phyloP scores from a whole-genome alignment of 257 asterid genomes.

The Cinchona pubescens region DNA sequence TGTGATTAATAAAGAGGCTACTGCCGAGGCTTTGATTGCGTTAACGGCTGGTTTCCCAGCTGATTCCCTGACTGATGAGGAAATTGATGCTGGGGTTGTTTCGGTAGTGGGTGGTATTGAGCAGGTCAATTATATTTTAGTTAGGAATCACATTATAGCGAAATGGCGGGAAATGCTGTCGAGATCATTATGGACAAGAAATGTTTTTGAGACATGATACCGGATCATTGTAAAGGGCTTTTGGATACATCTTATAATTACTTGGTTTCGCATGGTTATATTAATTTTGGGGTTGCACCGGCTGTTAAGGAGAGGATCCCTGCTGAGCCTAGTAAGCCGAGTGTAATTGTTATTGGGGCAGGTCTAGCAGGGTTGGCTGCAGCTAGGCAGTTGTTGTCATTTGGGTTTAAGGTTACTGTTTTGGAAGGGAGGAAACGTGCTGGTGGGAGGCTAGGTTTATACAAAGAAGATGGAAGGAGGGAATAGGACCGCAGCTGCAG shows the following conservation, averaged over 20 bases:
- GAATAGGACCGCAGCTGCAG: constrained; percentile 68
- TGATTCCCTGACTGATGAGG: constrained; percentile 89
- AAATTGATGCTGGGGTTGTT: constrained; percentile 83
- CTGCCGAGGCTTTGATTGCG: constrained; percentile 85
- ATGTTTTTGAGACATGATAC: constrained; percentile 65
- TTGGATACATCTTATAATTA: constrained; percentile 67
- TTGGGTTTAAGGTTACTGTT: constrained; percentile 82
- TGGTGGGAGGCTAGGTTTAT: constrained; percentile 90
- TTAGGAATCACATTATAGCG: constrained; percentile 76
- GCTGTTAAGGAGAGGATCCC: constrained; percentile 59
- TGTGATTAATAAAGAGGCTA: constrained; percentile 86
- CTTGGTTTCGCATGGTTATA: constrained; percentile 76
- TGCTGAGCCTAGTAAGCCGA: constrained; percentile 45
- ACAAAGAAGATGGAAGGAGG: constrained; percentile 62
- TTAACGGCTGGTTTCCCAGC: constrained; percentile 91
- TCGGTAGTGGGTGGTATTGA: constrained; percentile 86
- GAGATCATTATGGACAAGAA: constrained; percentile 72
- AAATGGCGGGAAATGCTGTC: constrained; percentile 88
- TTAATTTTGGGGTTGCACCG: constrained; percentile 89
- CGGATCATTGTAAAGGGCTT: constrained; percentile 56
- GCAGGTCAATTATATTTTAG: constrained; percentile 85
- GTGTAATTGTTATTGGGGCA: constrained; percentile 81
- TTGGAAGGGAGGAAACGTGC: constrained; percentile 88
- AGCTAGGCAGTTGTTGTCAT: constrained; percentile 89
- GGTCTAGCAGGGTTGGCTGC: constrained; percentile 96